Evolutionary conservation across 2,329 filamentous ascomycete species (phyloP).

Genomic region (Ceratocystiopsis sp.): DNA sequence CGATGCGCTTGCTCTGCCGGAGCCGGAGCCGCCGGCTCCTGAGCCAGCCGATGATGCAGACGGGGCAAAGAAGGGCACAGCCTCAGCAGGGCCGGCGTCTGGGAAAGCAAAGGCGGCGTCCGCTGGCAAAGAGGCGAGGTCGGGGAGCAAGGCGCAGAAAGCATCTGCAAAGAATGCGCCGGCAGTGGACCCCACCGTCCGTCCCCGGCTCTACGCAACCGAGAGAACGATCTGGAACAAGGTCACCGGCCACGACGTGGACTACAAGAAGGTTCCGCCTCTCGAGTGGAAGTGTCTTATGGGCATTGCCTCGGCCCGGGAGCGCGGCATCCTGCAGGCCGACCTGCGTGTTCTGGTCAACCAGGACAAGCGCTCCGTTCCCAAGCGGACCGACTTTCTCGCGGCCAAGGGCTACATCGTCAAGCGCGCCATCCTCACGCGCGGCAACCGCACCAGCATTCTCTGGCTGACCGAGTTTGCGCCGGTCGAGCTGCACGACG

Average conservation of each 20-base stretch:
- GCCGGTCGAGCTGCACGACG: constrained; percentile 23
- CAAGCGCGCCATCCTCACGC: constrained; percentile 41
- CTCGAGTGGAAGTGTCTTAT: constrained; percentile 43
- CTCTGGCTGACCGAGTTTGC: constrained; percentile 42
- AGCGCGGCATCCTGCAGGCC: constrained; percentile 41
- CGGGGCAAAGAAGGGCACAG: background rate
- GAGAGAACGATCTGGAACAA: constrained; percentile 42
- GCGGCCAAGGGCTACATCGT: constrained; percentile 44
- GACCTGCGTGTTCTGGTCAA: constrained; percentile 39
- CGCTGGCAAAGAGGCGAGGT: background rate
- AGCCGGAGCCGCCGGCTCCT: constrained; percentile 10
- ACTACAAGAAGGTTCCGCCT: constrained; percentile 38
- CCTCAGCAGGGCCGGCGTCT: too few species aligned
- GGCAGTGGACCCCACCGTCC: constrained; percentile 5
- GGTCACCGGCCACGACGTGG: constrained; percentile 39
- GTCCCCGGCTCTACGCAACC: constrained; percentile 28
- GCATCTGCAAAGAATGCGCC: background rate
- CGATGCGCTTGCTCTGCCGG: constrained; percentile 21
- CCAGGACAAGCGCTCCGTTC: constrained; percentile 47
- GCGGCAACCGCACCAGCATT: constrained; percentile 44
- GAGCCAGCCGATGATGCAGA: background rate
- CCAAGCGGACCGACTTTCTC: constrained; percentile 41
- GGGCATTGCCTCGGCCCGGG: constrained; percentile 36
- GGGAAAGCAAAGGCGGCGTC: background rate
- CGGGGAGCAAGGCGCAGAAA: too few species aligned